These are phyloP conservation scores for Drechslerella dactyloides DNA, from an alignment of 2,329 filamentous ascomycete genomes.

Conservation along the genomic window DNA sequence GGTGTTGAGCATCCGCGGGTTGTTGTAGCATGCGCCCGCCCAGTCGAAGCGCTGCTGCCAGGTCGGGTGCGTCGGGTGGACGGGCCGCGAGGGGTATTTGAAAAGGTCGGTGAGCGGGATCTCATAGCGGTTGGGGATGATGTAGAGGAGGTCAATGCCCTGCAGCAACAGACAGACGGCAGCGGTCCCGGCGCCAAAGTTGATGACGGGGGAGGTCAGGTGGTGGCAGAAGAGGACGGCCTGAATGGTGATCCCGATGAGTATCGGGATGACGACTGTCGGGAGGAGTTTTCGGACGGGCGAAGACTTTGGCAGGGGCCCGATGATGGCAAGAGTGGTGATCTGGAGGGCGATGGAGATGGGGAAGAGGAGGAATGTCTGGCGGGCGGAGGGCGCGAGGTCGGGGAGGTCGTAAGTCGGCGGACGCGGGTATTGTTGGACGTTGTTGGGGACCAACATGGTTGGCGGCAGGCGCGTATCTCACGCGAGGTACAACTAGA, in stretches of 20 bases:
- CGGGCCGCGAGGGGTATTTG: conserved; percentile 19
- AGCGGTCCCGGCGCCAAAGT: conserved; percentile 36
- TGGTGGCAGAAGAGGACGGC: conserved; percentile 32
- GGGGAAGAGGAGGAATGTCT: conserved; percentile 30
- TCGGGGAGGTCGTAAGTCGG: conserved; percentile 28
- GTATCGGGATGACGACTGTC: conserved; percentile 21
- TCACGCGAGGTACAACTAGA: no score
- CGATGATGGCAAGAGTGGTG: conserved; percentile 34
- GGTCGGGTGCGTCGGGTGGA: conserved; percentile 23
- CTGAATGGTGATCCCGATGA: conserved; percentile 40
- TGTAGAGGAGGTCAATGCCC: conserved; percentile 39
- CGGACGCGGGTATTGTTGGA: conserved; percentile 26
- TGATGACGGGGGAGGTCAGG: conserved; percentile 39
- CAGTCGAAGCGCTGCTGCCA: conserved; percentile 46
- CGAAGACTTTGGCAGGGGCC: conserved; percentile 42
- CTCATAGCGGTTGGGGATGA: conserved; percentile 39
- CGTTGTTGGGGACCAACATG: conserved; percentile 34
- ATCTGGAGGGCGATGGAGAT: conserved; percentile 39
- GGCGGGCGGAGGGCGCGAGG: conserved; percentile 21
- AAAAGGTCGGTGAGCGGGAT: conserved; percentile 34
- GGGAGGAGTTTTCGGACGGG: conserved; percentile 28
- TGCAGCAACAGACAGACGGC: conserved; percentile 33
- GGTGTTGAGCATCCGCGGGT: conserved; percentile 38
- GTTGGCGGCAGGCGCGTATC: conserved; percentile 21
- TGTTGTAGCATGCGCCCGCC: conserved; percentile 35